Evolutionary conservation across 1,139 yeast species (phyloP).

Genomic region (Saccharomyces hybrid): DNA sequence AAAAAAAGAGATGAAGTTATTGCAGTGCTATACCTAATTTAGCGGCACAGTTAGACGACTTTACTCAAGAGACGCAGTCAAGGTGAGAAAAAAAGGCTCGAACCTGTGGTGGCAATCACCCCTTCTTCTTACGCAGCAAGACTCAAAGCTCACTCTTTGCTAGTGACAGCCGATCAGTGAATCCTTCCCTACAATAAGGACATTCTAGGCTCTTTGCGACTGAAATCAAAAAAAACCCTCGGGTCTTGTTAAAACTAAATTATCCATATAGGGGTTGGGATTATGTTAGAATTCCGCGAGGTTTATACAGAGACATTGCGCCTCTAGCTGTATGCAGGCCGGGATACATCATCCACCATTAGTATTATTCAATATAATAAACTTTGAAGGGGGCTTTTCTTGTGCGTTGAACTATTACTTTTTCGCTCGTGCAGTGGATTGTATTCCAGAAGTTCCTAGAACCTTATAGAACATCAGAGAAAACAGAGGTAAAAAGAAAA

Average conservation of each 20-base stretch:
- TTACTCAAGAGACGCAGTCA: no score
- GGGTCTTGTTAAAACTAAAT: not conserved
- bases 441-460: slow-evolving; percentile 4
- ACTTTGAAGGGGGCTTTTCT: not conserved
- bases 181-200: not conserved
- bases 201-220: not conserved
- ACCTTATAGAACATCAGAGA: slow-evolving; percentile 4
- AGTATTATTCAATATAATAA: not conserved
- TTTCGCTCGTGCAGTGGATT: not conserved
- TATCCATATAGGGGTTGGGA: not conserved
- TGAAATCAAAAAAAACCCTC: not conserved
- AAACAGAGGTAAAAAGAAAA: not conserved
- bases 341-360: not conserved
- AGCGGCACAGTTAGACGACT: no score
- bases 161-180: not conserved
- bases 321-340: not conserved
- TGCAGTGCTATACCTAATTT: no score
- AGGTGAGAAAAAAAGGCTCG: no score
- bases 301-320: not conserved
- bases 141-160: no score
- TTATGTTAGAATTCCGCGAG: not conserved
- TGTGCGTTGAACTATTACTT: not conserved
- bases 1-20: no score
- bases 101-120: not conserved
- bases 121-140: no score